A percentile compares a stretch with the other conserved stretches of the same genome.
phyloP scores from a whole-genome alignment of 495 filamentous ascomycete species.

The Annulohypoxylon maeteangense region DNA sequence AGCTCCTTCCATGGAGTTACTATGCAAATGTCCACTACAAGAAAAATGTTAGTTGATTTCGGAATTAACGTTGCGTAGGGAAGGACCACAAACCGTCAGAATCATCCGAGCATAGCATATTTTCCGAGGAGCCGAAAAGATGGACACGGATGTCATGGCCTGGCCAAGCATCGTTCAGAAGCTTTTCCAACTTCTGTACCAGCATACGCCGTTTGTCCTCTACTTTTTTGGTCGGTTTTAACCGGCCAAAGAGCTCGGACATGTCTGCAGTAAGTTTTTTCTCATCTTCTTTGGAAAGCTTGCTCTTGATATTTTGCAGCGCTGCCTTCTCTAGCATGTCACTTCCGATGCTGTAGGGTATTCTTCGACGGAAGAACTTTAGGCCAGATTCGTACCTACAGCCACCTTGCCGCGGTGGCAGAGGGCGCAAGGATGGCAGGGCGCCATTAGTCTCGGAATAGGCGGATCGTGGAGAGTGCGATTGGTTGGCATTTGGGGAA shows the following conservation, averaged over 20 bases:
- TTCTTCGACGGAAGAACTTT: slow-evolving; percentile 68
- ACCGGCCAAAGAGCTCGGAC: slow-evolving; percentile 80
- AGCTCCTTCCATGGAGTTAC: slow-evolving; percentile 85
- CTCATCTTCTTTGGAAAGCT: slow-evolving; percentile 79
- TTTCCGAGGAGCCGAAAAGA: slow-evolving; percentile 97
- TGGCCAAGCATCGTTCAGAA: slow-evolving; percentile 92
- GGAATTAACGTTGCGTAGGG: not conserved
- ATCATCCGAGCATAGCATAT: slow-evolving; percentile 92
- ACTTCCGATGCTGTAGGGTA: slow-evolving; percentile 89
- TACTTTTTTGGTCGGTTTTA: slow-evolving; percentile 84
- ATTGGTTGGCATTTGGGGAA: slow-evolving; percentile 77
- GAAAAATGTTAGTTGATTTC: slow-evolving; percentile 30
- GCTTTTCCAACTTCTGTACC: slow-evolving; percentile 83
- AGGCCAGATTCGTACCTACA: slow-evolving; percentile 83
- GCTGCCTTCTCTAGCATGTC: slow-evolving; percentile 77
- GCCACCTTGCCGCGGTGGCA: slow-evolving; percentile 60
- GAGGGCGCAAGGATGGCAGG: slow-evolving; percentile 71
- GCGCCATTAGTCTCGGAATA: slow-evolving; percentile 86
- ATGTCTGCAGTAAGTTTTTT: slow-evolving; percentile 81
- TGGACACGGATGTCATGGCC: slow-evolving; percentile 89
- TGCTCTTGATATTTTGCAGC: slow-evolving; percentile 69
- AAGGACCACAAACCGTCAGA: slow-evolving; percentile 80
- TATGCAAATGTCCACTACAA: slow-evolving; percentile 93
- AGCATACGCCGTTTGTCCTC: slow-evolving; percentile 77
- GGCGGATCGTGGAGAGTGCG: slow-evolving; percentile 88